A percentile compares a stretch with the other conserved stretches of the same genome.
phyloP scores from a whole-genome alignment of 2,329 filamentous ascomycete species.

The Falciphora oryzae region DNA sequence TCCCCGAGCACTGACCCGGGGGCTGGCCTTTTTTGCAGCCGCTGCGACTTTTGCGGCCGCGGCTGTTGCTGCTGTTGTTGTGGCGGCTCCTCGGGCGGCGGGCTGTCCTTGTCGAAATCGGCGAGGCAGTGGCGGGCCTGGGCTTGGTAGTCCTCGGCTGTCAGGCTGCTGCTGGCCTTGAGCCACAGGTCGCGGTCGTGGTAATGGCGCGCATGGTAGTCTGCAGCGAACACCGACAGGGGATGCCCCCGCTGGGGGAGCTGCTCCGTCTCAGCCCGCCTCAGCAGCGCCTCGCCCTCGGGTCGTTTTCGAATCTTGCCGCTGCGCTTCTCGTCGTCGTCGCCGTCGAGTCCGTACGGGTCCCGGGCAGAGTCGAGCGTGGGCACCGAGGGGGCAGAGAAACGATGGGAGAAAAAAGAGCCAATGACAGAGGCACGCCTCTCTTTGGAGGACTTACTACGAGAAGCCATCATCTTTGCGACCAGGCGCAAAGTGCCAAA shows the following conservation, averaged over 20 bases:
- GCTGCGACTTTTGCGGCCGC: not conserved
- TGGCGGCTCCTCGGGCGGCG: not conserved
- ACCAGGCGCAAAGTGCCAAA: too few relatives aligned
- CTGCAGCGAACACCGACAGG: not conserved
- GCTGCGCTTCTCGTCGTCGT: not conserved
- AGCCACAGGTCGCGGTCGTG: not conserved
- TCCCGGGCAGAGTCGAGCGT: not conserved
- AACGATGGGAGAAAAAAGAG: conserved; percentile 9
- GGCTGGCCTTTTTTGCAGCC: not conserved
- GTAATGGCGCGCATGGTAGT: not conserved
- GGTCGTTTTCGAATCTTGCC: not conserved
- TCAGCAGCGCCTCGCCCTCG: not conserved
- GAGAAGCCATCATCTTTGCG: conserved; percentile 6
- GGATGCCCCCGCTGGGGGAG: not conserved
- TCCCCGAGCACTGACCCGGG: not conserved
- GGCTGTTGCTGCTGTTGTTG: not conserved
- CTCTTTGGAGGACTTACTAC: conserved; percentile 10
- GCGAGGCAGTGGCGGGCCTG: not conserved
- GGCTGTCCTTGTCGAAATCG: not conserved
- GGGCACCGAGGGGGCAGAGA: conserved; percentile 6
- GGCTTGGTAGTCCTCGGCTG: not conserved
- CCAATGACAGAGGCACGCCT: conserved; percentile 4
- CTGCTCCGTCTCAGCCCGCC: not conserved
- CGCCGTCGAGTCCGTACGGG: not conserved
- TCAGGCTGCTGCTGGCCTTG: not conserved